phyloP scores from a whole-genome alignment of 148 eudicot species.

The Selenicereus undatus region DNA sequence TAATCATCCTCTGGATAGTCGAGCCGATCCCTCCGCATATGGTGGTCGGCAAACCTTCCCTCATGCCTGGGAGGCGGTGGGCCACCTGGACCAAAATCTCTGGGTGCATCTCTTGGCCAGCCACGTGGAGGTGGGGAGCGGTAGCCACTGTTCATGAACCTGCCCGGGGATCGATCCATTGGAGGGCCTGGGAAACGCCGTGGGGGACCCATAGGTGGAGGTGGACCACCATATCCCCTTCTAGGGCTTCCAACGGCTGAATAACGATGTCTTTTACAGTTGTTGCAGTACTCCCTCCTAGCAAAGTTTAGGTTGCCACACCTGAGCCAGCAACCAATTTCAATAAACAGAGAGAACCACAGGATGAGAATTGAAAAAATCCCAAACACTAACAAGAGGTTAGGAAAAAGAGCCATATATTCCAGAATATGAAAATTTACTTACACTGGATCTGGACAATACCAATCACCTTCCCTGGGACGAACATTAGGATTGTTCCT shows the following conservation, averaged over 20 bases:
- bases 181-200: conserved; percentile 68
- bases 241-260: conserved; percentile 58
- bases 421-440: conserved; percentile 18
- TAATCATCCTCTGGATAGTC: conserved; percentile 63
- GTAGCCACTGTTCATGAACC: conserved; percentile 47
- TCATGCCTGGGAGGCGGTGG: conserved; percentile 63
- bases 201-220: conserved; percentile 46
- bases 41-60: conserved; percentile 65
- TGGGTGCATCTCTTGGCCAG: conserved; percentile 64
- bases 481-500: conserved; percentile 75
- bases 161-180: conserved; percentile 59
- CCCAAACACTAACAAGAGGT: not conserved
- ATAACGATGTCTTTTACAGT: conserved; percentile 64
- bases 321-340: conserved; percentile 37
- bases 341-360: not conserved
- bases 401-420: not conserved
- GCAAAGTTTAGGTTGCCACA: conserved; percentile 92
- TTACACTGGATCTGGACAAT: conserved; percentile 77
- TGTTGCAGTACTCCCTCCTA: conserved; percentile 81
- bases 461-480: conserved; percentile 97
- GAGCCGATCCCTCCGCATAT: conserved; percentile 49
- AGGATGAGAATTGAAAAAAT: not conserved
- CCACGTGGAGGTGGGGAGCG: conserved; percentile 85
- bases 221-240: conserved; percentile 72
- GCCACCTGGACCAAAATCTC: conserved; percentile 57